These are phyloP conservation scores for Ramichloridium luteum DNA, from an alignment of 2,329 filamentous ascomycete genomes.

Conservation along the genomic window DNA sequence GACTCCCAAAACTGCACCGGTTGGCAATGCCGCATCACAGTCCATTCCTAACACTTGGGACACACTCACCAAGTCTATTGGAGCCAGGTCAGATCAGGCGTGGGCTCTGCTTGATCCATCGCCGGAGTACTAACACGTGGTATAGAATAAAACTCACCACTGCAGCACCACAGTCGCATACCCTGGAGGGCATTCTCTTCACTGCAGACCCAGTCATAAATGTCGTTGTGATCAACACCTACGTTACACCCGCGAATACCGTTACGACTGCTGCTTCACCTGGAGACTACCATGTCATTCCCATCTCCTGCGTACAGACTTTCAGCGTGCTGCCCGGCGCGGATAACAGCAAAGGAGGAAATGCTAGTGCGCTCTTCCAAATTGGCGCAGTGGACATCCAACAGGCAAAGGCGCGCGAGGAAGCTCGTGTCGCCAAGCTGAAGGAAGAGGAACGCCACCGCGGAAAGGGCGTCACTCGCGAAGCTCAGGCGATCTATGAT, in stretches of 20 bases:
- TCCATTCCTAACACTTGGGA: constrained; percentile 36
- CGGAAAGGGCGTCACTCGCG: constrained; percentile 48
- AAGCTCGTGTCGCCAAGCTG: constrained; percentile 42
- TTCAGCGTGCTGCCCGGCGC: constrained; percentile 25
- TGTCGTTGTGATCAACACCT: constrained; percentile 48
- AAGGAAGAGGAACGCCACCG: constrained; percentile 46
- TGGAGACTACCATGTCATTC: constrained; percentile 49
- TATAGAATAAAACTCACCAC: constrained; percentile 48
- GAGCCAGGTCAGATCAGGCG: constrained; percentile 45
- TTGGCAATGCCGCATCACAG: constrained; percentile 25
- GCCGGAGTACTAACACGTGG: neutral
- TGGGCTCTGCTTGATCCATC: neutral
- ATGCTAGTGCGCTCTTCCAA: constrained; percentile 13
- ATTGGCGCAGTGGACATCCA: constrained; percentile 43
- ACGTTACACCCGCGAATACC: constrained; percentile 32
- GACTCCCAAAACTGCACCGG: constrained; percentile 34
- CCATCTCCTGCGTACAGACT: constrained; percentile 45
- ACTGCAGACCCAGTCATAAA: constrained; percentile 50
- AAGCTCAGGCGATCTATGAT: constrained; percentile 53
- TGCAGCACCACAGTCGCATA: constrained; percentile 36
- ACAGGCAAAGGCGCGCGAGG: constrained; percentile 43
- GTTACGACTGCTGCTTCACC: constrained; percentile 30
- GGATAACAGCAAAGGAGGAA: neutral
- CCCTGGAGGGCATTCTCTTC: constrained; percentile 50
- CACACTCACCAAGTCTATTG: constrained; percentile 47